Conservation (phyloP, 441 rosid genomes). For the Pelargonium citronellum region DNA sequence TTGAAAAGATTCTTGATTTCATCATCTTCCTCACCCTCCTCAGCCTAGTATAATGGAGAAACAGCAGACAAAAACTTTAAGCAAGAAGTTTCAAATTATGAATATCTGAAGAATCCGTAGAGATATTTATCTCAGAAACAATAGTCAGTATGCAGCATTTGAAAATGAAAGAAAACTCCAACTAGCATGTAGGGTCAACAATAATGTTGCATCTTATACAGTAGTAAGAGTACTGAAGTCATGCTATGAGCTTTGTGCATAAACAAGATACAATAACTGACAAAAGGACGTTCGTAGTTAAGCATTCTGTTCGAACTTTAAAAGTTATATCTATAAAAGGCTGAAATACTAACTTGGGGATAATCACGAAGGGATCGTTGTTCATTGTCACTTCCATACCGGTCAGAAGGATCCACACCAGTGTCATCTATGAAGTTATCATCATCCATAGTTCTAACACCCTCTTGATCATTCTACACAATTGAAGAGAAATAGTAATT, state of each 20-base stretch:
- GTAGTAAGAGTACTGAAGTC: no score
- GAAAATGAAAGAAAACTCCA: neutral
- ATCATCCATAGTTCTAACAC: slow-evolving; percentile 78
- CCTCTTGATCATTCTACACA: slow-evolving; percentile 80
- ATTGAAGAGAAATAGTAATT: slow-evolving; percentile 5
- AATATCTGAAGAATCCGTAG: slow-evolving; percentile 1
- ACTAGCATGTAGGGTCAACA: neutral
- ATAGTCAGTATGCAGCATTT: neutral
- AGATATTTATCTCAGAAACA: neutral
- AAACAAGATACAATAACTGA: neutral
- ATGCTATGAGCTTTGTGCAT: neutral
- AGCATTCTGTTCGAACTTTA: no score
- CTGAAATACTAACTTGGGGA: slow-evolving; percentile 57
- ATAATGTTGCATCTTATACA: neutral
- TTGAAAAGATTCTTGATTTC: slow-evolving; percentile 82
- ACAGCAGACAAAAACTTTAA: neutral
- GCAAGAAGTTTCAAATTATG: neutral
- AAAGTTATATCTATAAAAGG: neutral
- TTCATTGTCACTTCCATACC: slow-evolving; percentile 65
- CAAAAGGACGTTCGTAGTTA: neutral
- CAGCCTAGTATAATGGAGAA: slow-evolving; percentile 49
- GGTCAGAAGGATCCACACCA: slow-evolving; percentile 77
- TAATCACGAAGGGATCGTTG: slow-evolving; percentile 52
- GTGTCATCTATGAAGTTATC: slow-evolving; percentile 89
- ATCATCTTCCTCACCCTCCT: slow-evolving; percentile 85